These are phyloP conservation scores for Fusarium staphyleae DNA, from an alignment of 2,329 filamentous ascomycete species.

Conservation along the genomic window DNA sequence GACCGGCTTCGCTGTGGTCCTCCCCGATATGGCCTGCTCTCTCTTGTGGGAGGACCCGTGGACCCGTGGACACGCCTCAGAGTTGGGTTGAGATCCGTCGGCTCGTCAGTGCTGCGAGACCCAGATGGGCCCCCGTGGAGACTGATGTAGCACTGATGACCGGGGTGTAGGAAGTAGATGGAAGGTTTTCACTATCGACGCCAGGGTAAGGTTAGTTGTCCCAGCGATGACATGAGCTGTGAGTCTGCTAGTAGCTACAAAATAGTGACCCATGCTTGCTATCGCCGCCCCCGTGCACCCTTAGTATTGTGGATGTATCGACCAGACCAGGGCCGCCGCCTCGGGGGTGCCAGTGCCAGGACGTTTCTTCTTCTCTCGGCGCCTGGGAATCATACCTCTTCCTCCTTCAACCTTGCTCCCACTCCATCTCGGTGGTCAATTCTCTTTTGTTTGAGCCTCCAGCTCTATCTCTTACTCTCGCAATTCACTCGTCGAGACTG, in stretches of 20 bases:
- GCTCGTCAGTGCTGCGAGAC: constrained; percentile 51
- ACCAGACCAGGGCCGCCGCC: constrained; percentile 48
- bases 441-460: constrained; percentile 37
- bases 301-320: constrained; percentile 46
- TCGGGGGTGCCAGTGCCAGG: constrained; percentile 48
- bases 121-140: constrained; percentile 49
- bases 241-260: constrained; percentile 39
- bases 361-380: constrained; percentile 51
- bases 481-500: background rate
- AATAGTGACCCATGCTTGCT: constrained; percentile 34
- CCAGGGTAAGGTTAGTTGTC: constrained; percentile 2
- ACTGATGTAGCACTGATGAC: constrained; percentile 45
- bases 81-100: constrained; percentile 50
- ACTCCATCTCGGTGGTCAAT: constrained; percentile 42
- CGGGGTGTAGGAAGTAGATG: constrained; percentile 45
- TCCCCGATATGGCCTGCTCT: constrained; percentile 29
- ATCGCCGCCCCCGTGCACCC: constrained; percentile 48
- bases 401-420: constrained; percentile 47
- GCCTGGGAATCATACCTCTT: constrained; percentile 47
- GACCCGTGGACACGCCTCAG: constrained; percentile 45
- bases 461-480: constrained; percentile 12
- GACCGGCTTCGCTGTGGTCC: constrained; percentile 26
- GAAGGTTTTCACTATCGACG: constrained; percentile 40
- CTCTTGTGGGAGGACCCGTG: constrained; percentile 41
- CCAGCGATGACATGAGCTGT: constrained; percentile 4